Conservation (phyloP, 768 basidiomycete species). For the Exsudoporus frostii region DNA sequence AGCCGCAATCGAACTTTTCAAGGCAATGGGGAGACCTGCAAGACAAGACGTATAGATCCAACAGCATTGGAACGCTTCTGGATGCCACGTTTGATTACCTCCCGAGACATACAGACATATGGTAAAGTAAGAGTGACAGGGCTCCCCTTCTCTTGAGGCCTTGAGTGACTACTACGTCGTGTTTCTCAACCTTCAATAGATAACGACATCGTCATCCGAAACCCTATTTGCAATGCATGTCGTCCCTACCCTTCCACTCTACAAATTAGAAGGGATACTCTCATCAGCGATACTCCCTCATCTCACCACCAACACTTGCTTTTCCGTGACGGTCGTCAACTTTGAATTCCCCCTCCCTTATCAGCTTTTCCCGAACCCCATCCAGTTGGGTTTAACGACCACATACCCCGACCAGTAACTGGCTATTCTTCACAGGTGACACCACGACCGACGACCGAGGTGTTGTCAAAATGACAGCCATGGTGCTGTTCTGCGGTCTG, state of each 20-base stretch:
- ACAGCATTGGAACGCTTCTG: background rate
- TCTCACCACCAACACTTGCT: background rate
- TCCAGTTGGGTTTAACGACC: slow-evolving; percentile 86
- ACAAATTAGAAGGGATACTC: background rate
- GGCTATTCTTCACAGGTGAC: slow-evolving; percentile 47
- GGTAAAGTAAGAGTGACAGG: background rate
- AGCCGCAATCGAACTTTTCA: background rate
- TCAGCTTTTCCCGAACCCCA: slow-evolving; percentile 45
- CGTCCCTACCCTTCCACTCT: background rate
- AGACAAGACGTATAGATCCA: background rate
- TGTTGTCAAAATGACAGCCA: background rate
- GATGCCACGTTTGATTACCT: background rate
- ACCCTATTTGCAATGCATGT: background rate
- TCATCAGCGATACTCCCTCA: background rate
- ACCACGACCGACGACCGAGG: background rate
- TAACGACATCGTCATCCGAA: background rate
- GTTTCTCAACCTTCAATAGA: background rate
- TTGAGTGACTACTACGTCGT: no score
- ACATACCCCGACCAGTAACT: slow-evolving; percentile 69
- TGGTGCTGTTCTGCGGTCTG: background rate
- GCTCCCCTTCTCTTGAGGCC: no score
- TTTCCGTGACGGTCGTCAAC: background rate
- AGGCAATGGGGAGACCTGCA: background rate
- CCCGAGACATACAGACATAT: background rate
- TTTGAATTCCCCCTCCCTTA: background rate